A percentile compares a stretch with the other conserved stretches of the same genome.
Evolutionary conservation across 345 rosid genomes (phyloP).

Genomic region (Mercurialis annua): DNA sequence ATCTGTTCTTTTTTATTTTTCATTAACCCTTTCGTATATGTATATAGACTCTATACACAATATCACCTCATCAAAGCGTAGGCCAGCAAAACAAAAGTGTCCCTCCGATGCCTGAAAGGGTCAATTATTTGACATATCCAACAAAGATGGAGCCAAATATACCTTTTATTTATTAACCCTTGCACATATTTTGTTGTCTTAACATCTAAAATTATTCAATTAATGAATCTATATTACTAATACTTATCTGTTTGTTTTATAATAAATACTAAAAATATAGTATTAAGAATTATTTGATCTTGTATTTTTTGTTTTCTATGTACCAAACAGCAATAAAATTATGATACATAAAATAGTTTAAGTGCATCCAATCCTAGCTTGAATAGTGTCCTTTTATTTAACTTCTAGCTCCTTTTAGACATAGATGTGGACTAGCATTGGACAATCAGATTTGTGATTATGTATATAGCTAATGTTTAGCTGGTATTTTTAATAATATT

Average conservation of each 20-base stretch:
- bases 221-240: background rate
- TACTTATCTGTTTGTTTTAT: slow-evolving; percentile 2
- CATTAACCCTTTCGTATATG: too few relatives aligned
- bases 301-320: background rate
- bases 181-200: background rate
- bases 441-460: background rate
- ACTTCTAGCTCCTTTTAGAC: background rate
- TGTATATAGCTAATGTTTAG: too few relatives aligned
- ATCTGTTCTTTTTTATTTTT: too few relatives aligned
- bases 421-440: background rate
- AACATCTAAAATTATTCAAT: background rate
- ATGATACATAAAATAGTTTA: background rate
- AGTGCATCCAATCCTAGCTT: slow-evolving; percentile 1
- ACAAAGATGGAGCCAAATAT: background rate
- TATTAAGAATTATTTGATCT: background rate
- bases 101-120: slow-evolving; percentile 10
- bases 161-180: background rate
- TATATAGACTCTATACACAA: too few relatives aligned
- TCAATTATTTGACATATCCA: background rate
- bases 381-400: background rate
- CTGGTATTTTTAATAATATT: too few relatives aligned
- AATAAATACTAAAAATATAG: background rate
- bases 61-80: too few relatives aligned
- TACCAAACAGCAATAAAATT: background rate
- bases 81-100: background rate